A percentile compares a stretch with the other conserved stretches of the same genome.
These are phyloP conservation scores for Straminergon stramineum DNA, from an alignment of 225 moss, liverwort and hornwort genomes.

Conservation along the genomic window DNA sequence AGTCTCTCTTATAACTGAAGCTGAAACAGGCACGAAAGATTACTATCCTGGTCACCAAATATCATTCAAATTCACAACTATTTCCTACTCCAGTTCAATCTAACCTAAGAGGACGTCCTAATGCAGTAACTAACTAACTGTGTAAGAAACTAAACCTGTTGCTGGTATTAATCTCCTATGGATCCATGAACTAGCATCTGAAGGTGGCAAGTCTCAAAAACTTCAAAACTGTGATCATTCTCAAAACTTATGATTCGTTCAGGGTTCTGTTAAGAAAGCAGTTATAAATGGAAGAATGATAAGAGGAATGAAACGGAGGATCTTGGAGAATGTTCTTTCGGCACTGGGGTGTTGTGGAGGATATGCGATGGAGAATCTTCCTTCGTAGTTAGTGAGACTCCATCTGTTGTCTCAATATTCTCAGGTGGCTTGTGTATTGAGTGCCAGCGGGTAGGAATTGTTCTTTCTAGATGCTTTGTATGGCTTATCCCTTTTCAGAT, in stretches of 20 bases:
- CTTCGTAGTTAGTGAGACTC: too few species aligned
- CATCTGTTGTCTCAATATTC: not conserved
- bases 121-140: not conserved
- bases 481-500: not conserved
- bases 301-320: not conserved
- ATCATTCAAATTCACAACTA: not conserved
- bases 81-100: not conserved
- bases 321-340: slow-evolving; percentile 4
- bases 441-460: not conserved
- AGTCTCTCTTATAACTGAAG: not conserved
- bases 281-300: not conserved
- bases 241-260: not conserved
- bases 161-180: not conserved
- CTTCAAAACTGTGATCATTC: not conserved
- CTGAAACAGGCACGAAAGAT: not conserved
- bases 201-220: not conserved
- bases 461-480: not conserved
- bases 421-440: not conserved
- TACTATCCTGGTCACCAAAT: not conserved
- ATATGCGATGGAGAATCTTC: slow-evolving; percentile 15
- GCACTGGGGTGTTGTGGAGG: not conserved
- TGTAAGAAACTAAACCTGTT: not conserved
- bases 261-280: too few species aligned
- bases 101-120: not conserved
- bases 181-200: too few species aligned